phyloP scores from a whole-genome alignment of 768 basidiomycete genomes.

The Sistotremastrum suecicum region DNA sequence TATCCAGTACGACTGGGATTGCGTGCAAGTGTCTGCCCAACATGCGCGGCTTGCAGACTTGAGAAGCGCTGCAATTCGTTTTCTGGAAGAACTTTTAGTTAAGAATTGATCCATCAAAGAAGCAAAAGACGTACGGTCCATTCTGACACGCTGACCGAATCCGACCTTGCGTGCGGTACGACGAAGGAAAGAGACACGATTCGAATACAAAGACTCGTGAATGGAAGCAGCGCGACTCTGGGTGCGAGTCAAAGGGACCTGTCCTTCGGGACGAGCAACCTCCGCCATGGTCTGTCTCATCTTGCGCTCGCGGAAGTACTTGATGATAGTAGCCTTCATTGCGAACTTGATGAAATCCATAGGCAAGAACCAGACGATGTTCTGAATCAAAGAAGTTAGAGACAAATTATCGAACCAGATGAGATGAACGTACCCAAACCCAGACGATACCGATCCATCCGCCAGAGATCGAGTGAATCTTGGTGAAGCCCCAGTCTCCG shows the following conservation, averaged over 20 bases:
- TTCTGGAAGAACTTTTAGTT: slow-evolving; percentile 11
- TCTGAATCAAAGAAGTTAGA: slow-evolving; percentile 29
- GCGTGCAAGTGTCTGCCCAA: slow-evolving; percentile 66
- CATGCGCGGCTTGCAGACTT: slow-evolving; percentile 68
- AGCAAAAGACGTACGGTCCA: slow-evolving; percentile 36
- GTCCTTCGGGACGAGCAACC: slow-evolving; percentile 22
- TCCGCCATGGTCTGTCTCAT: slow-evolving; percentile 24
- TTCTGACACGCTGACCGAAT: slow-evolving; percentile 64
- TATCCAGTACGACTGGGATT: slow-evolving; percentile 49
- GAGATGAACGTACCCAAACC: slow-evolving; percentile 63
- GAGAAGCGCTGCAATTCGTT: slow-evolving; percentile 80
- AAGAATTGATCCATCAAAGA: not conserved
- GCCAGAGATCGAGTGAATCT: slow-evolving; percentile 66
- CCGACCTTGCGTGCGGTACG: slow-evolving; percentile 81
- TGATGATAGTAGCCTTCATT: slow-evolving; percentile 91
- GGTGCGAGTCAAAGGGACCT: slow-evolving; percentile 69
- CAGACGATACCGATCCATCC: slow-evolving; percentile 97
- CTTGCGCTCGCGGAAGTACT: slow-evolving; percentile 58
- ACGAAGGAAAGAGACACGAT: slow-evolving; percentile 87
- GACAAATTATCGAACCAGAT: not conserved
- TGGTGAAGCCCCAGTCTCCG: slow-evolving; percentile 89
- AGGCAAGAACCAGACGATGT: slow-evolving; percentile 92
- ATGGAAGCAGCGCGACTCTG: slow-evolving; percentile 80
- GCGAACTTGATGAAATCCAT: slow-evolving; percentile 93
- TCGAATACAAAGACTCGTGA: slow-evolving; percentile 88